phyloP scores from a whole-genome alignment of 164 flowering plant genomes.

The Saururus chinensis region DNA sequence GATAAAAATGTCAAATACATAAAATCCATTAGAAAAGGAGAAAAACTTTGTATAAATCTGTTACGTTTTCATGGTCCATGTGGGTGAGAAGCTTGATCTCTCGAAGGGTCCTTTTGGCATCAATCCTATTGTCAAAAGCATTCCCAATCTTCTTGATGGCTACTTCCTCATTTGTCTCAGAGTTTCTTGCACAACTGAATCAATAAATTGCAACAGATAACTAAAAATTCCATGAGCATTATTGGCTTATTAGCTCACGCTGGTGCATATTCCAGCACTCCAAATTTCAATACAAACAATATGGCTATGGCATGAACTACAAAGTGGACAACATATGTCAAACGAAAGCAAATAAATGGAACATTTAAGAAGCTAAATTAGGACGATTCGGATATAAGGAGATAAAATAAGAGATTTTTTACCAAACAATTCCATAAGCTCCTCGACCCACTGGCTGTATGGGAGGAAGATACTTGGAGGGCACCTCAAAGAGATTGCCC shows the following conservation, averaged over 20 bases:
- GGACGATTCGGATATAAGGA: background rate
- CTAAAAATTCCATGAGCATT: background rate
- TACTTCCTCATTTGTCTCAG: conserved; percentile 64
- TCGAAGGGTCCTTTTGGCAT: conserved; percentile 70
- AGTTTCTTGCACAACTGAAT: conserved; percentile 50
- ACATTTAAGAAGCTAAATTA: background rate
- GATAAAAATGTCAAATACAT: no score
- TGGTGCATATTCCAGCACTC: no score
- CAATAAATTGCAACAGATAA: background rate
- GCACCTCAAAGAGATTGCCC: conserved; percentile 47
- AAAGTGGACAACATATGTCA: no score
- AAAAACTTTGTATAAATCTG: background rate
- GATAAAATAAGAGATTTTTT: background rate
- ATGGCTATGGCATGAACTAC: no score
- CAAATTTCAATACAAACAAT: no score
- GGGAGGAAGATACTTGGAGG: conserved; percentile 62
- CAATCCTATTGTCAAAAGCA: conserved; percentile 71
- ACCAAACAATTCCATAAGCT: conserved; percentile 78
- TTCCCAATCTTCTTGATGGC: conserved; percentile 76
- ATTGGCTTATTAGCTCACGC: no score
- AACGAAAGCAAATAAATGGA: no score
- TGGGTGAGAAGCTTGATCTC: conserved; percentile 75
- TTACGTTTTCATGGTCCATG: conserved; percentile 77
- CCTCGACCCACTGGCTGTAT: conserved; percentile 65
- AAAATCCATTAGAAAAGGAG: background rate